Base-by-base conservation (phyloP, 805 yeast species). In the Nakazawaea wyomingensis region DNA sequence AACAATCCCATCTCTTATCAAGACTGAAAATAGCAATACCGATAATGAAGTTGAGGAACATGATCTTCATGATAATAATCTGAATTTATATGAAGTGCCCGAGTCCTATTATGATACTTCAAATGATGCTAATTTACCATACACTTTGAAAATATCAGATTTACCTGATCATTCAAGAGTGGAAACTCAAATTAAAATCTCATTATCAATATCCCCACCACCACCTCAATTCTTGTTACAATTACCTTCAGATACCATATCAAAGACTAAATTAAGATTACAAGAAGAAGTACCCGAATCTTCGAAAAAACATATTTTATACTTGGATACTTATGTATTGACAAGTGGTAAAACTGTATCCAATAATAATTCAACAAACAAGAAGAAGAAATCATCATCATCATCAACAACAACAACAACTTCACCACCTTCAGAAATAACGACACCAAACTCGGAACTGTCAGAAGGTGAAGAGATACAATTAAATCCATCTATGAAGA, bases 161-260 rank as follows among this genome's bases (percentile, higher is more conserved):
- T 68, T 91, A 35, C 97, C 97, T 2, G 65, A 76, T 4, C 80
- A 79, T 51, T 87, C 96, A 10, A 76, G 99, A 50, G 99, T 91
- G 5, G 99, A 91, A 63, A 91, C 97, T 13, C 99, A 93, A 64
- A 87, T 93, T 57, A 90, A 88, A 60, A 66, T 95, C 34, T 72
- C 73, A 34, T 63, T 91, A 17, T 59, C 72, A 7, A 66, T 91
- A 34, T 72, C 80, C 24, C 96, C 96, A 1, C 78, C 91, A 1
- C 95, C 96, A 0, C 72, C 77, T 4, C 84, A 87, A 53, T 69
- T 73, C 39, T 64, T 86, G 39, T 64, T 93, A 27, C 93, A 87
- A 58, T 64, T 93, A 37, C 96, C 98, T 5, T 75, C 87, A 44
- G 95, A 89, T 59, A 78, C 95, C 28, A 84, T 91, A 39, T 82